Evolutionary conservation across 2,329 filamentous ascomycete genomes (phyloP).

Genomic region (Dendryphion nanum): DNA sequence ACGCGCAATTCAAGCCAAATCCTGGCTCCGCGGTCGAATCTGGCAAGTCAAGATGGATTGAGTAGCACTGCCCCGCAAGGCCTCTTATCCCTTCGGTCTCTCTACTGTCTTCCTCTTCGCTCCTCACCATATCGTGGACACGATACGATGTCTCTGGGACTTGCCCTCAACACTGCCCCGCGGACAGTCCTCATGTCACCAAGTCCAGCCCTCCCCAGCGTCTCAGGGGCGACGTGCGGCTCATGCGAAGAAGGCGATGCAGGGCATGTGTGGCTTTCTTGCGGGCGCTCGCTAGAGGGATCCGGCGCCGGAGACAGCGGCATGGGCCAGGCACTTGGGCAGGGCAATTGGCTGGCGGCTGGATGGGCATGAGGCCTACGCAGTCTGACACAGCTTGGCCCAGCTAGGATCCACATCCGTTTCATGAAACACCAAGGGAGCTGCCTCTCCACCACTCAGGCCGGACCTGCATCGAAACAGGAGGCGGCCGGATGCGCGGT

Average conservation of each 20-base stretch:
- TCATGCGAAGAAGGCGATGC: constrained; percentile 10
- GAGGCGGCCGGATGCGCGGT: constrained; percentile 19
- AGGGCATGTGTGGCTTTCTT: constrained; percentile 25
- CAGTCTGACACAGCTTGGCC: constrained; percentile 21
- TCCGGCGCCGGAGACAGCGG: constrained; percentile 20
- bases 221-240: constrained; percentile 11
- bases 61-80: too few relatives aligned
- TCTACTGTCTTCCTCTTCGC: too few relatives aligned
- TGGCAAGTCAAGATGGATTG: too few relatives aligned
- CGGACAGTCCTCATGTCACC: too few relatives aligned
- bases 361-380: constrained; percentile 6
- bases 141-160: neutral
- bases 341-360: constrained; percentile 18
- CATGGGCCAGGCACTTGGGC: constrained; percentile 18
- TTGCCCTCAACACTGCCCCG: too few relatives aligned
- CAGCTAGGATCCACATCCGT: constrained; percentile 30
- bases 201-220: too few relatives aligned
- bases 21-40: too few relatives aligned
- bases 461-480: constrained; percentile 18
- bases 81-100: too few relatives aligned
- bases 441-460: constrained; percentile 25
- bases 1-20: too few relatives aligned
- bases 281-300: constrained; percentile 8
- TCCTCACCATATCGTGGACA: too few relatives aligned
- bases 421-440: constrained; percentile 32